Conservation (phyloP, 108 stramenopile species). For the Phaeodactylum tricornutum region DNA sequence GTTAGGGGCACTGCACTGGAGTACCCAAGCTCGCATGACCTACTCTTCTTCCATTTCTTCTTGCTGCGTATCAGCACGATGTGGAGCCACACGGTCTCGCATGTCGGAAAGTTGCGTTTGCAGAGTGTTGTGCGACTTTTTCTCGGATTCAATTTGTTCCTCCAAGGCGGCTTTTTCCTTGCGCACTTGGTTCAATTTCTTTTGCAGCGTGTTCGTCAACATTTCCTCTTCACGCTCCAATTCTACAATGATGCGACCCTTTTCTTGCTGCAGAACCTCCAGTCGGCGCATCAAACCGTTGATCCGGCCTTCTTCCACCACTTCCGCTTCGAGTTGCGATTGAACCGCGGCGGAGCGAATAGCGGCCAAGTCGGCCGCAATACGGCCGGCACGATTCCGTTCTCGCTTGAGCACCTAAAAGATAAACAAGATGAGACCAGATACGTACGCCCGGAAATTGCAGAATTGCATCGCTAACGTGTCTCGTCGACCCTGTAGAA, state of each 20-base stretch:
- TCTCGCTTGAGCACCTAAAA: slow-evolving; percentile 30
- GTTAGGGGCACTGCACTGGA: no score
- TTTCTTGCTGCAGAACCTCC: slow-evolving; percentile 28
- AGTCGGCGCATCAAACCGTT: slow-evolving; percentile 27
- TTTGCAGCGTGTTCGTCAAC: slow-evolving; percentile 30
- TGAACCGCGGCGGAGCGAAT: slow-evolving; percentile 16
- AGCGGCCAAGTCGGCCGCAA: slow-evolving; percentile 22
- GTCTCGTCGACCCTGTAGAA: no score
- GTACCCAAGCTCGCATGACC: no score
- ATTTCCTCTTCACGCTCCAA: slow-evolving; percentile 43
- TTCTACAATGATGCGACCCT: slow-evolving; percentile 32
- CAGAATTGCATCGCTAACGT: no score
- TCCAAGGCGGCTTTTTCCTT: slow-evolving; percentile 23
- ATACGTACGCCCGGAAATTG: no score
- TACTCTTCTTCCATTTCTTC: no score
- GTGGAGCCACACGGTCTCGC: no score
- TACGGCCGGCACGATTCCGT: slow-evolving; percentile 14
- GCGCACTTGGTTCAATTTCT: slow-evolving; percentile 27
- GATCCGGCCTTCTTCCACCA: slow-evolving; percentile 30
- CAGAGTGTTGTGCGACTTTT: slow-evolving; percentile 6
- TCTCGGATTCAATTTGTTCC: slow-evolving; percentile 23
- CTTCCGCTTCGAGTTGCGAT: slow-evolving; percentile 26
- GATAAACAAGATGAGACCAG: no score
- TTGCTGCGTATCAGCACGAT: no score
- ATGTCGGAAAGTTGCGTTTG: slow-evolving; percentile 2